Evolutionary conservation across 1,139 yeast species (phyloP), one percentile per base, ranked within the genome.

Genomic region (Magnusiomyces tetraspermus): DNA sequence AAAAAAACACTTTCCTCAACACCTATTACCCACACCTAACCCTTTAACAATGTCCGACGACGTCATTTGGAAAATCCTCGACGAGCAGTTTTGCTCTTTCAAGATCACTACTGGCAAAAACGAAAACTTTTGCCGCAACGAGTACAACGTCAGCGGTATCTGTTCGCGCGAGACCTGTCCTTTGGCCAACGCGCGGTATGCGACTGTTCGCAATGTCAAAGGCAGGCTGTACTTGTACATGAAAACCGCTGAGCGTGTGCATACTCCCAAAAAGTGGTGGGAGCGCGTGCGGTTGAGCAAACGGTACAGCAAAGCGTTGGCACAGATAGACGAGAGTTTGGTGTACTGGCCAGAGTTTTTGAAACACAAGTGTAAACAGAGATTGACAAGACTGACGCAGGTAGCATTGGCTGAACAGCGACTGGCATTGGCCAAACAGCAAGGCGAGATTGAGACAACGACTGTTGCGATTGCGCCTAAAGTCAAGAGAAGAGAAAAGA

Each of bases 161-260:
- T 92, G 98, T 69, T 79, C 82, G 52, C 81, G 98, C 65, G 92
- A 84, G 68, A 86, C 97, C 17, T 92, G 98, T 68, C 98, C 98
- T 2, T 74, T 92, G 56, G 98, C 98, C 30, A 92, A 92, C 67
- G 87, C 97, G 33, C 81, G 89, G 64, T 92, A 92, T 71, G 97
- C 98, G 37, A 92, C 98, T 0, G 95, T 92, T 50, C 85, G 92
- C 63, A 83, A 80, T 63, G 79, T 88, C 44, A 94, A 89, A 61
- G 98, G 98, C 22, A 80, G 82, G 66, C 74, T 92, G 49, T 92
- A 89, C 65, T 75, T 92, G 43, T 92, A 92, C 71, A 92, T 92
- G 92, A 92, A 92, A 68, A 92, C 97, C 0, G 96, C 95, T 1
- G 98, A 92, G 73, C 80, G 98, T 71, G 94, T 95, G 24, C 98